Percentiles rank a stretch among this genome's conserved stretches.
phyloP scores from a whole-genome alignment of 306 rosid species.

The Corylus americana region DNA sequence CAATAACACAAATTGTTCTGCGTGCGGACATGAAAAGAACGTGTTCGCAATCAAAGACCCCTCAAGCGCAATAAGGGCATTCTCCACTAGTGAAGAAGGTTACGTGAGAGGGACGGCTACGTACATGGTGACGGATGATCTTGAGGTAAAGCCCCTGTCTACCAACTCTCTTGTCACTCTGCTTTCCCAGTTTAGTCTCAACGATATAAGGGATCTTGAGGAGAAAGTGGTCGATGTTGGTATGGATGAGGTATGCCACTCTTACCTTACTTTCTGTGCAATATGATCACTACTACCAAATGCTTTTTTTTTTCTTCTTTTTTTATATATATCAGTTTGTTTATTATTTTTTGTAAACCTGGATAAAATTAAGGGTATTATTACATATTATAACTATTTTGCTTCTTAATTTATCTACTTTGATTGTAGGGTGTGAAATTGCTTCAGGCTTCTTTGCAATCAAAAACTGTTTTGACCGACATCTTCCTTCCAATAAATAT shows the following conservation, averaged over 20 bases:
- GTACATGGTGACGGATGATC: constrained; percentile 49
- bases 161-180: constrained; percentile 29
- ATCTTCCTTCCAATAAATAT: no score
- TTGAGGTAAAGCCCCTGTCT: constrained; percentile 36
- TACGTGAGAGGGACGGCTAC: constrained; percentile 39
- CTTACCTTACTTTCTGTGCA: not conserved
- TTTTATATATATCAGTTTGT: no score
- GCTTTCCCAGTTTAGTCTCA: constrained; percentile 31
- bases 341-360: no score
- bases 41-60: rapidly evolving
- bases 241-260: constrained; percentile 23
- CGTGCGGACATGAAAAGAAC: rapidly evolving
- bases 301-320: no score
- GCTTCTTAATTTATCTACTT: no score
- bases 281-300: no score
- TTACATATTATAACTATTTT: no score
- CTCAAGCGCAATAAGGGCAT: not conserved
- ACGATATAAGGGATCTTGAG: constrained; percentile 19
- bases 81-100: not conserved
- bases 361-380: no score
- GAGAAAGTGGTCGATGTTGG: constrained; percentile 38
- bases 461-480: no score
- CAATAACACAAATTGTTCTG: not conserved
- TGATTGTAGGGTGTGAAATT: no score
- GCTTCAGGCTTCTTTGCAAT: no score